Evolutionary conservation across 352 stramenopile genomes (phyloP), one percentile per base, ranked within the genome.

Genomic region (Bremia lactucae): DNA sequence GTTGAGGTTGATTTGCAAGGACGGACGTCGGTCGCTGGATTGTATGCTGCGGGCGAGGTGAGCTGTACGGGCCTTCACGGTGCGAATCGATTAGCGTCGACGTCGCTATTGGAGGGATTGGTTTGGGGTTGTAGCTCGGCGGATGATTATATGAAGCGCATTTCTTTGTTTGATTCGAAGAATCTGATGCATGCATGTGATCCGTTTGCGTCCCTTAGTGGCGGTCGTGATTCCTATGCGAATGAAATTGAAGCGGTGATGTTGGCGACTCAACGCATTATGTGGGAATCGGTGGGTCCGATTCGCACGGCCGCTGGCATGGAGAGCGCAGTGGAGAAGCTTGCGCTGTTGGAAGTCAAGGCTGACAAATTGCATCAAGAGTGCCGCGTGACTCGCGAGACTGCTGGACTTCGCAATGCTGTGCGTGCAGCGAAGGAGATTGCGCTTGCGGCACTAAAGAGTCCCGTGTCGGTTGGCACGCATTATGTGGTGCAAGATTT

Each of bases 211-310:
- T 45, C 49, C 3, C 20, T 75, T 15, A 64, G 59, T n/a, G 60
- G 61, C 36, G 56, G 52, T 28, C 64, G 68, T 14, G 65, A 78
- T 8, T 60, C 64, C 7, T 66, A 59, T 6, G 33, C 53, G 15
- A 81, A 69, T 26, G 70, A 80, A 36, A 62, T 82, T 2, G 70
- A 83, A 16, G 59, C 77, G 14, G 59, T 90, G 28, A 62, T 89
- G 52, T 37, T 65, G 40, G 65, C 61, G 15, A 85, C 57, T 36
- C 68, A 84, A 59, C 72, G 59, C 35, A 85, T 92, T 48, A 96
- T 97, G 87, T 97, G 92, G 92, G 85, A 97, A 44, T 69, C 92
- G 23, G 87, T 97, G 1, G 92, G 92, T 6, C 78, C 95, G 2
- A 72, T 96, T 29, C 86, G 92, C 15, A 95, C 77, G 16, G 42